Evolutionary conservation across 768 basidiomycete species (phyloP).

Genomic region (Asterophora lycoperdoides): DNA sequence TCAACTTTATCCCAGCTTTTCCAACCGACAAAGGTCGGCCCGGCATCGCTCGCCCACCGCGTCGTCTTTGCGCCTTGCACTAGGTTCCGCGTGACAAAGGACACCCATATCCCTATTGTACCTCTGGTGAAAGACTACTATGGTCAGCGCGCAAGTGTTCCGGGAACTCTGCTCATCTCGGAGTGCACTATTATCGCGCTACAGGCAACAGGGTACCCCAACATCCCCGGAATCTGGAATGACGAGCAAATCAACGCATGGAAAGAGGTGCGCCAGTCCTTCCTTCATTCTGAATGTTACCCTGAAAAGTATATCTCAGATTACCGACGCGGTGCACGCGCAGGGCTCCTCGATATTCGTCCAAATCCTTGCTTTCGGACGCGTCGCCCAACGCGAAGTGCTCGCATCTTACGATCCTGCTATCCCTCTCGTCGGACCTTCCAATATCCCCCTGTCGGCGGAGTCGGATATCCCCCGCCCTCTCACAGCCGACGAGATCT

Average conservation of each 20-base stretch:
- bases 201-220: conserved; percentile 42
- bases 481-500: conserved; percentile 44
- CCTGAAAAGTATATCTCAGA: conserved; percentile 53
- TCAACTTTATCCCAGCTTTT: too few species aligned
- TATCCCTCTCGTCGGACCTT: conserved; percentile 31
- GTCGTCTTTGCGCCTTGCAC: conserved; percentile 36
- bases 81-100: conserved; percentile 11
- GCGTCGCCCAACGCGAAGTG: conserved; percentile 29
- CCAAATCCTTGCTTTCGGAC: conserved; percentile 58
- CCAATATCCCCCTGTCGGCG: conserved; percentile 19
- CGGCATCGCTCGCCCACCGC: too few species aligned
- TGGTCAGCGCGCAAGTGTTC: conserved; percentile 29
- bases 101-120: conserved; percentile 23
- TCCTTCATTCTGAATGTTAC: too few species aligned
- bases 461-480: conserved; percentile 10
- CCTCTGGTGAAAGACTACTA: conserved; percentile 33
- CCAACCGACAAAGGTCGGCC: too few species aligned
- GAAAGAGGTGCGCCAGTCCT: conserved; percentile 52
- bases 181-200: conserved; percentile 46
- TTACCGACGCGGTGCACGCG: too few species aligned
- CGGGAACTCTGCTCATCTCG: conserved; percentile 41
- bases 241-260: too few species aligned
- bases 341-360: conserved; percentile 43
- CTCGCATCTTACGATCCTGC: conserved; percentile 33
- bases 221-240: conserved; percentile 65